phyloP scores from a whole-genome alignment of 345 rosid genomes.

The Mercurialis annua region DNA sequence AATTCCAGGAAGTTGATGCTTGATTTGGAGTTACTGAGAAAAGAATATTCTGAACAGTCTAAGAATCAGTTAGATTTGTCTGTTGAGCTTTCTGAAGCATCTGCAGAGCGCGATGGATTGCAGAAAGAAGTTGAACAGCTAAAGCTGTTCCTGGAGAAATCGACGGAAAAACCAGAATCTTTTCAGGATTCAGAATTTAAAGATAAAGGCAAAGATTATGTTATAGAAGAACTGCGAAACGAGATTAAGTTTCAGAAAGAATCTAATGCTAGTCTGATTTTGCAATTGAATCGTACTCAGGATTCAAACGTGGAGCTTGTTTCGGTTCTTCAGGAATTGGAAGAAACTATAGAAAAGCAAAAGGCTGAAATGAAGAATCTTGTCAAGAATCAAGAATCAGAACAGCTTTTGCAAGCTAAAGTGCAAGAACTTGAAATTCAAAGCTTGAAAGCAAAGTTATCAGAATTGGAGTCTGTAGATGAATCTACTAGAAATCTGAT shows the following conservation, averaged over 20 bases:
- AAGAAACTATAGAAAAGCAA: constrained; percentile 49
- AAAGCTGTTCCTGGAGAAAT: constrained; percentile 29
- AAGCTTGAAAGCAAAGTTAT: constrained; percentile 34
- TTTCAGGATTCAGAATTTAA: constrained; percentile 26
- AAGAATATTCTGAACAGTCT: constrained; percentile 43
- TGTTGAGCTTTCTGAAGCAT: constrained; percentile 44
- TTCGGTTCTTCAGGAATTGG: constrained; percentile 54
- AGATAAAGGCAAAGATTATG: constrained; percentile 11
- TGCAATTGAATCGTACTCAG: constrained; percentile 57
- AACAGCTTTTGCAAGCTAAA: constrained; percentile 28
- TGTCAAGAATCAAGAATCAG: constrained; percentile 27
- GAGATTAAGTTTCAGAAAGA: constrained; percentile 48
- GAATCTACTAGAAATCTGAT: constrained; percentile 18
- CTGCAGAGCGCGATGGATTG: constrained; percentile 40
- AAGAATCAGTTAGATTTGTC: constrained; percentile 33
- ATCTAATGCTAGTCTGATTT: constrained; percentile 35
- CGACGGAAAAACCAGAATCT: constrained; percentile 17
- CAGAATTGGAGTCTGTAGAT: constrained; percentile 12
- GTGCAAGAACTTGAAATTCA: constrained; percentile 40
- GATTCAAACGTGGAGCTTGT: constrained; percentile 62
- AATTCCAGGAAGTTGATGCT: constrained; percentile 44
- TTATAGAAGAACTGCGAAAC: constrained; percentile 42
- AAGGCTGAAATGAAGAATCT: constrained; percentile 39
- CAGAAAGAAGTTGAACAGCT: constrained; percentile 45
- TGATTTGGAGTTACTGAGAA: constrained; percentile 44